These are phyloP conservation scores for Nosema muscidifuracis DNA, from an alignment of 371 early-diverging fungal species.

Conservation along the genomic window DNA sequence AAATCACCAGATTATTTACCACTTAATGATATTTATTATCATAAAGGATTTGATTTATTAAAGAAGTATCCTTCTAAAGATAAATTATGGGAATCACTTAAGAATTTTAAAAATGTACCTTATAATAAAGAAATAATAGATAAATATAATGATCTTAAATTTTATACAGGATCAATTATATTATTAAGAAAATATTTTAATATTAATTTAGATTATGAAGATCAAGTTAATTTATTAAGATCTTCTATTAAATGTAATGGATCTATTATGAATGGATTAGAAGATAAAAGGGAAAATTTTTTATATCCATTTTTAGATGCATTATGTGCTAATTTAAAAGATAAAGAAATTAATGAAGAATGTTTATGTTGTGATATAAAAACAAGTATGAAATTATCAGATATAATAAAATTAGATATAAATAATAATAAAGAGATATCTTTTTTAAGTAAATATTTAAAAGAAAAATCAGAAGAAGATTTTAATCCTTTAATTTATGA, in stretches of 20 bases:
- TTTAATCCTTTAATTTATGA: slow-evolving; percentile 30
- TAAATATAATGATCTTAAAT: slow-evolving; percentile 40
- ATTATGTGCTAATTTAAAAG: slow-evolving; percentile 16
- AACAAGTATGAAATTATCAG: not conserved
- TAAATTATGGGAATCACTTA: slow-evolving; percentile 27
- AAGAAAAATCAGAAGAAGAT: slow-evolving; percentile 30
- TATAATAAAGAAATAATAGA: slow-evolving; percentile 33
- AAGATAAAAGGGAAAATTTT: slow-evolving; percentile 48
- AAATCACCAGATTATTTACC: slow-evolving; percentile 45
- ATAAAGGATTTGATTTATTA: slow-evolving; percentile 43
- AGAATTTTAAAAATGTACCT: slow-evolving; percentile 36
- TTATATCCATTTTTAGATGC: slow-evolving; percentile 55
- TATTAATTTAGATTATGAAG: slow-evolving; percentile 5
- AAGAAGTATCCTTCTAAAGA: slow-evolving; percentile 27
- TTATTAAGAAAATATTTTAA: slow-evolving; percentile 41
- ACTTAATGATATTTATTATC: slow-evolving; percentile 48
- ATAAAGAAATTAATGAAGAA: slow-evolving; percentile 16
- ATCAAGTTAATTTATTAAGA: slow-evolving; percentile 14
- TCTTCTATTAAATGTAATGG: slow-evolving; percentile 38
- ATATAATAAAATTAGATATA: slow-evolving; percentile 34
- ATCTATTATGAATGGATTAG: slow-evolving; percentile 38
- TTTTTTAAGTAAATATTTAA: slow-evolving; percentile 41
- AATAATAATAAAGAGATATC: no score
- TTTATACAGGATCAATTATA: slow-evolving; percentile 43
- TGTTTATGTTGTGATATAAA: slow-evolving; percentile 32